Conservation (phyloP, 345 rosid genomes). For the Crucihimalaya himalaica region DNA sequence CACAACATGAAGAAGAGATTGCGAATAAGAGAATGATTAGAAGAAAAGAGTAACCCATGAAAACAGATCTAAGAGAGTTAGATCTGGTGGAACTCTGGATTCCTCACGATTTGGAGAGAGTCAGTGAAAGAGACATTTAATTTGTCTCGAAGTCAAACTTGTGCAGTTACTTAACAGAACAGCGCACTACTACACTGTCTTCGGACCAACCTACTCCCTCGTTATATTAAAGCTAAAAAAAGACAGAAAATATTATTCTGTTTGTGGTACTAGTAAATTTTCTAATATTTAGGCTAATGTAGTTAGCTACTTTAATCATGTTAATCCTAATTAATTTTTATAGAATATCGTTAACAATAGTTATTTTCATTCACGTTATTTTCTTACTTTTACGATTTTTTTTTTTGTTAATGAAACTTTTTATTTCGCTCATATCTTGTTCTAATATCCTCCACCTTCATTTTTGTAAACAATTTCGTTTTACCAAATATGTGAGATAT, state of each 20-base stretch:
- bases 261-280: background rate
- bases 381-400: too few species aligned
- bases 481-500: too few species aligned
- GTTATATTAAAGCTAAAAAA: background rate
- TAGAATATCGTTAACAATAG: too few species aligned
- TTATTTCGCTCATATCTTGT: too few species aligned
- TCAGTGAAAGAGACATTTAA: slow-evolving; percentile 14
- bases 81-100: slow-evolving; percentile 29
- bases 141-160: slow-evolving; percentile 27
- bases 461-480: too few species aligned
- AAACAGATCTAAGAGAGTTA: slow-evolving; percentile 36
- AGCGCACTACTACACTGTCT: slow-evolving; percentile 1
- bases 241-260: background rate
- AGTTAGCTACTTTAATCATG: background rate
- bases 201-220: background rate
- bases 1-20: slow-evolving; percentile 29
- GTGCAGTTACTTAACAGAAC: slow-evolving; percentile 39
- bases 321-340: too few species aligned
- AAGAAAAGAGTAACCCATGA: slow-evolving; percentile 35
- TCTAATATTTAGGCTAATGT: background rate
- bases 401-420: too few species aligned
- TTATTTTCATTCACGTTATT: too few species aligned
- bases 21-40: slow-evolving; percentile 24
- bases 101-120: slow-evolving; percentile 31
- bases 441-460: too few species aligned